Percentiles rank a stretch among this genome's conserved stretches.
Evolutionary conservation across 768 basidiomycete species (phyloP).

Genomic region (Collybiopsis luxurians): DNA sequence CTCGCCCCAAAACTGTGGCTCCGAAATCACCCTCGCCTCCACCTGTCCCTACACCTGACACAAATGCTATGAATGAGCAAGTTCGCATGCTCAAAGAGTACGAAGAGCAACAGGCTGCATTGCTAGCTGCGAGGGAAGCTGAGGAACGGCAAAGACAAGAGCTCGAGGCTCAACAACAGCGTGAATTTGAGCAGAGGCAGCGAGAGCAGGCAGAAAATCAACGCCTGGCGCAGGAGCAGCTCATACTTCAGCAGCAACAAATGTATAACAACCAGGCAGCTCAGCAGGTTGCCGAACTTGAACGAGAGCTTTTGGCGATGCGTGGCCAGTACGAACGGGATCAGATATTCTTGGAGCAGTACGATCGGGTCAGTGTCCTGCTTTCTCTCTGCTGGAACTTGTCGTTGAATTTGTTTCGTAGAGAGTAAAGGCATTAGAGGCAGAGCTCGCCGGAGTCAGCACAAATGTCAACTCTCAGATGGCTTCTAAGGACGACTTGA

Average conservation of each 20-base stretch:
- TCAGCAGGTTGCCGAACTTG: conserved; percentile 77
- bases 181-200: conserved; percentile 89
- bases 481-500: conserved; percentile 90
- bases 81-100: conserved; percentile 94
- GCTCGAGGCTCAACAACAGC: conserved; percentile 72
- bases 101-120: conserved; percentile 89
- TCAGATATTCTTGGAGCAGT: conserved; percentile 96
- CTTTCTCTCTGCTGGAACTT: neutral
- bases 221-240: conserved; percentile 83
- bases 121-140: conserved; percentile 76
- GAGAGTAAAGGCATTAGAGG: conserved; percentile 95
- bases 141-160: conserved; percentile 84
- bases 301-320: conserved; percentile 89
- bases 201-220: conserved; percentile 85
- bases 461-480: conserved; percentile 84
- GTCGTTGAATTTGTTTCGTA: conserved; percentile 28
- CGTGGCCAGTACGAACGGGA: conserved; percentile 97
- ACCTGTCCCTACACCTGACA: conserved; percentile 67
- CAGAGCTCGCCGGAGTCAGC: conserved; percentile 74
- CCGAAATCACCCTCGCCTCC: conserved; percentile 60
- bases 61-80: conserved; percentile 81
- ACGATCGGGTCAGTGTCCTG: conserved; percentile 73
- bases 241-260: conserved; percentile 80
- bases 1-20: conserved; percentile 65
- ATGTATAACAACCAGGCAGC: conserved; percentile 76